Evolutionary conservation across 768 basidiomycete genomes (phyloP).

Genomic region (Phlegmacium glaucopus): DNA sequence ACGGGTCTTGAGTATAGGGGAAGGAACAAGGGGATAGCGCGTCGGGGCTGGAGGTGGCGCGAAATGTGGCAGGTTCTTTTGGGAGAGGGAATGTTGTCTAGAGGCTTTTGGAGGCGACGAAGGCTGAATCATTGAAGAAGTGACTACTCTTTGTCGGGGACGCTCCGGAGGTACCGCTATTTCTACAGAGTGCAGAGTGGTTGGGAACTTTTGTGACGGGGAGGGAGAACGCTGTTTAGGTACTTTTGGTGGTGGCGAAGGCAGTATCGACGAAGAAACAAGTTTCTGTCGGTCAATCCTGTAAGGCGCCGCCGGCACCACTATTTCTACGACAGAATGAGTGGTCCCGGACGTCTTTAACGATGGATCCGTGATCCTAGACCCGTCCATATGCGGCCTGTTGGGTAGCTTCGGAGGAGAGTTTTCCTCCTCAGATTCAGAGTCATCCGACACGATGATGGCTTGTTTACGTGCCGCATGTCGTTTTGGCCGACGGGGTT

Average conservation of each 20-base stretch:
- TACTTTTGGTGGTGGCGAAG: slow-evolving; percentile 1
- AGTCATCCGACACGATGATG: slow-evolving; percentile 47
- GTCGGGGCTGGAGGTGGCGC: neutral
- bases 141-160: slow-evolving; percentile 13
- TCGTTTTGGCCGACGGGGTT: slow-evolving; percentile 24
- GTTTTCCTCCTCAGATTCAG: slow-evolving; percentile 35
- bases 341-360: neutral
- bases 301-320: slow-evolving; percentile 39
- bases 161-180: slow-evolving; percentile 40
- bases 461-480: slow-evolving; percentile 23
- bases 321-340: slow-evolving; percentile 32
- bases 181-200: slow-evolving; percentile 26
- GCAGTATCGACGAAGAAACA: neutral
- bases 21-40: slow-evolving; percentile 19
- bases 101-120: neutral
- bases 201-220: neutral
- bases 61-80: neutral
- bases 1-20: slow-evolving; percentile 39
- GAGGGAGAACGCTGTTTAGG: neutral
- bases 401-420: slow-evolving; percentile 10
- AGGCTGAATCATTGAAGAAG: neutral
- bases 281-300: slow-evolving; percentile 5
- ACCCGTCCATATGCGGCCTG: neutral
- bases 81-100: neutral
- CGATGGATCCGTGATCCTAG: too few species aligned